phyloP scores from a whole-genome alignment of 2,329 filamentous ascomycete species.

The Ascochyta viciae-villosae region DNA sequence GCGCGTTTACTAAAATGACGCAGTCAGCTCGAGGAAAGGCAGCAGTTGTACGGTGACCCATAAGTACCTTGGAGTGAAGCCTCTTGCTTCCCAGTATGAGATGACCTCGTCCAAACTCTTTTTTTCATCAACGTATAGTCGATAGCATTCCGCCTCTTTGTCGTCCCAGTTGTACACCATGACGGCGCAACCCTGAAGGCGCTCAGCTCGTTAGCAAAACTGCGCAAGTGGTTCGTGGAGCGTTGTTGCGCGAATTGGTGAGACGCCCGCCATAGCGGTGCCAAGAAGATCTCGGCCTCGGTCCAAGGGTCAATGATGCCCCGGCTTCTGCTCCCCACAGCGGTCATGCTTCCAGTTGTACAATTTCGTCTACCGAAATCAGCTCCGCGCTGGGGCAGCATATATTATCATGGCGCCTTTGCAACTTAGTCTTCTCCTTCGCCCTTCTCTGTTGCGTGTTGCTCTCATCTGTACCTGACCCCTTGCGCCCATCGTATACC shows the following conservation, averaged over 20 bases:
- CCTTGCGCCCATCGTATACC: slow-evolving; percentile 4
- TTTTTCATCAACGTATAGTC: slow-evolving; percentile 79
- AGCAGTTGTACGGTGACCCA: slow-evolving; percentile 32
- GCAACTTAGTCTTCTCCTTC: not conserved
- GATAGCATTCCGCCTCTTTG: slow-evolving; percentile 69
- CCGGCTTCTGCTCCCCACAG: slow-evolving; percentile 25
- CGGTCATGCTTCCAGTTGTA: slow-evolving; percentile 17
- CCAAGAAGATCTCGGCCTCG: slow-evolving; percentile 18
- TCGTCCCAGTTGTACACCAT: slow-evolving; percentile 69
- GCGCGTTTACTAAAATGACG: slow-evolving; percentile 68
- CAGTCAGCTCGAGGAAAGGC: not conserved
- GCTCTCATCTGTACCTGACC: not conserved
- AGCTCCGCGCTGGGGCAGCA: slow-evolving; percentile 20
- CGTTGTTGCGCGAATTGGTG: slow-evolving; percentile 19
- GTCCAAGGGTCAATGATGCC: slow-evolving; percentile 5
- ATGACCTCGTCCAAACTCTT: slow-evolving; percentile 77
- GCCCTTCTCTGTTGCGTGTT: not conserved
- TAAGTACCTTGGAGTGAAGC: slow-evolving; percentile 73
- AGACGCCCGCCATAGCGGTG: slow-evolving; percentile 28
- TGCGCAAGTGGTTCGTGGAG: slow-evolving; percentile 31
- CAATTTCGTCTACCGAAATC: slow-evolving; percentile 25
- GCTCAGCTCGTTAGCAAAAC: not conserved
- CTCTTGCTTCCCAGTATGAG: slow-evolving; percentile 67
- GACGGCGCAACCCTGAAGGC: not conserved
- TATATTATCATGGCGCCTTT: slow-evolving; percentile 22